Base-by-base conservation (phyloP, 1,284 basidiomycete species). In the Moesziomyces parantarcticus region DNA sequence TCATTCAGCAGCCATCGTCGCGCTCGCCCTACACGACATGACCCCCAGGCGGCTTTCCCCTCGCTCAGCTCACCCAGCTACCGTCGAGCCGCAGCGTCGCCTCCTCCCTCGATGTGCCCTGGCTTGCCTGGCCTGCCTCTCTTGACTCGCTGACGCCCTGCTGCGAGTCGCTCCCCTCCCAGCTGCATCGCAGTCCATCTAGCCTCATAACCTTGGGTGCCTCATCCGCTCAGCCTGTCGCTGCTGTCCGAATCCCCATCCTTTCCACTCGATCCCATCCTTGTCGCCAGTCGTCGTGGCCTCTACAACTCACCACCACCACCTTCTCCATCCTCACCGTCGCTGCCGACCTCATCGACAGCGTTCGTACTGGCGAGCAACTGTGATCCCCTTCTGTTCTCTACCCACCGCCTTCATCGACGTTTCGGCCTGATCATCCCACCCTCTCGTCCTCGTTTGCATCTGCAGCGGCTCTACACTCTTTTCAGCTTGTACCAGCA, bases 131-230 rank as follows among this genome's bases (percentile, higher is more conserved):
- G 5, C 32, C 56, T 44, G n/a, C 20, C 50, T 44, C 48, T 32
- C 21, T 34, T 40, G n/a, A n/a, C n/a, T 25, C 40, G 18, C 42
- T 40, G 14, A 11, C 54, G 40, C 25, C 61, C 51, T 57, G 55
- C 40, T 50, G 61, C 54, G 50, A 58, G 42, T 29, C 44, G 51
- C 49, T 34, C 45, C 16, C 14, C 25, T 26, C 29, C 47, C 50
- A 43, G 9, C 32, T 13, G 34, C 16, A 26, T 23, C 32, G 22
- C 29, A 21, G 14, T 50, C 51, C 22, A 64, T 41, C 7, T 58
- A 34, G 13, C 47, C 49, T 65, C 55, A 58, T 58, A 64, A 58
- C 58, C 62, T 18, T 39, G 36, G 36, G 29, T 32, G 29, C 29
- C 47, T 58, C 29, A 26, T 44, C 62, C 16, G 47, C 39, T 36